Percentiles rank a stretch among this genome's conserved stretches.
Evolutionary conservation across 306 rosid genomes (phyloP).

Genomic region (Arachis hypogaea): DNA sequence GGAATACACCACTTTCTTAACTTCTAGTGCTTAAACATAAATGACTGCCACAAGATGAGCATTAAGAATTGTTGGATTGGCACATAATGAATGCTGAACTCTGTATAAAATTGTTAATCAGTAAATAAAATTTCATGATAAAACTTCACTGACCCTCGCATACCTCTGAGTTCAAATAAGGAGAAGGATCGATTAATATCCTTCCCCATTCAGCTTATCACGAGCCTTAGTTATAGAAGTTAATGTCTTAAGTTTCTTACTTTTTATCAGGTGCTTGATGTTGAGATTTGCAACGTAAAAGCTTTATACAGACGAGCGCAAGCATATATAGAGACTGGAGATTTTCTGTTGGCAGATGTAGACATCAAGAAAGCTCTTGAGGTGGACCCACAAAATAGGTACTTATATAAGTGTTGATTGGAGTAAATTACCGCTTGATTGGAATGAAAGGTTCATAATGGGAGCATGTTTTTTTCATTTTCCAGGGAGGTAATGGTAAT

Average conservation of each 20-base stretch:
- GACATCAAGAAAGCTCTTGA: conserved; percentile 78
- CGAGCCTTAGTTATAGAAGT: conserved; percentile 5
- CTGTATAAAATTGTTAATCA: background rate
- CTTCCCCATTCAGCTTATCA: background rate
- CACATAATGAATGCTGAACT: background rate
- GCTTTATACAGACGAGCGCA: conserved; percentile 76
- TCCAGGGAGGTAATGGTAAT: conserved; percentile 63
- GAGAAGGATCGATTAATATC: background rate
- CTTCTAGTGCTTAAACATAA: background rate
- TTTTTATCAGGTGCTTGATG: conserved; percentile 62
- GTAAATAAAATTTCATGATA: background rate
- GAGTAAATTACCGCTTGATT: background rate
- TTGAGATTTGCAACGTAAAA: conserved; percentile 61
- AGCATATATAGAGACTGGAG: conserved; percentile 57
- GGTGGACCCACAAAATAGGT: conserved; percentile 70
- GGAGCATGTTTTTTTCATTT: conserved; percentile 28
- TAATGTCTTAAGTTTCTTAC: conserved; percentile 17
- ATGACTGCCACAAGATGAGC: background rate
- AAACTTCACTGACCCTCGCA: background rate
- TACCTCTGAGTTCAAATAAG: conserved; percentile 7
- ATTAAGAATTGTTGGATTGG: conserved; percentile 5
- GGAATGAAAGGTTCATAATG: background rate
- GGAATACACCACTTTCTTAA: background rate
- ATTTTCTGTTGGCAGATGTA: conserved; percentile 56
- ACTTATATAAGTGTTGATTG: conserved; percentile 24